A percentile compares a stretch with the other conserved stretches of the same genome.
Conservation (phyloP, 805 yeast species). For the Aciculoconidium aculeatum region DNA sequence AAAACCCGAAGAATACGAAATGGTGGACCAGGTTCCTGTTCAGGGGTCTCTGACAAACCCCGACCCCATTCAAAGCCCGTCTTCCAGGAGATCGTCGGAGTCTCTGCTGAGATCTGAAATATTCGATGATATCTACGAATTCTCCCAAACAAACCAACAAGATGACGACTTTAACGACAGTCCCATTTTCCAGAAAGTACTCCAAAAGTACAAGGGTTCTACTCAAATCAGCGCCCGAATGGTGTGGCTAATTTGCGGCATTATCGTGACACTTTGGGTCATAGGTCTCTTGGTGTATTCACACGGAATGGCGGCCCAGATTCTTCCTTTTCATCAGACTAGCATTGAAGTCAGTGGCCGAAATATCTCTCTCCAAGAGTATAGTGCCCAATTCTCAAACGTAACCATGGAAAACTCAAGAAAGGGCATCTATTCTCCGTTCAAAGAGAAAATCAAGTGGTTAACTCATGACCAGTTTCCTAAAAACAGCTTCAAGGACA, state of each 20-base stretch:
- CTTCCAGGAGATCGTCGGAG: conserved; percentile 9
- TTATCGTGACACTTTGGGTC: conserved; percentile 20
- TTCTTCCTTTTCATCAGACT: conserved; percentile 16
- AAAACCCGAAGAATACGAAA: conserved; percentile 17
- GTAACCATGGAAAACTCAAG: conserved; percentile 21
- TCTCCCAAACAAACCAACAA: conserved; percentile 7
- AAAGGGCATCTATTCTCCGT: conserved; percentile 18
- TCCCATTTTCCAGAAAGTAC: conserved; percentile 18
- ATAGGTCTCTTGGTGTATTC: conserved; percentile 23
- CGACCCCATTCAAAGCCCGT: conserved; percentile 2
- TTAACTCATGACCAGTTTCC: conserved; percentile 28
- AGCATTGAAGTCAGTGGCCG: conserved; percentile 18
- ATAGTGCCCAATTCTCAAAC: conserved; percentile 20
- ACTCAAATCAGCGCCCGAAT: conserved; percentile 7
- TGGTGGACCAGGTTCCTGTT: conserved; percentile 12
- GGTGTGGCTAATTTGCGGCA: conserved; percentile 1
- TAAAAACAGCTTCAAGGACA: conserved; percentile 5
- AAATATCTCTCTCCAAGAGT: conserved; percentile 28
- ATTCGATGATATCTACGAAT: conserved; percentile 24
- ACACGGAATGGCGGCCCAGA: conserved; percentile 12
- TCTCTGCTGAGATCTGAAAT: conserved; percentile 20
- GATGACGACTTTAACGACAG: conserved; percentile 18
- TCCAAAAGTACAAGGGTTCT: conserved; percentile 11
- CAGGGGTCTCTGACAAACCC: conserved; percentile 3
- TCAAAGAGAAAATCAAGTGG: conserved; percentile 20